A percentile compares a stretch with the other conserved stretches of the same genome.
These are phyloP conservation scores for Picea abies DNA, from an alignment of 83 land plant genomes.

Conservation along the genomic window DNA sequence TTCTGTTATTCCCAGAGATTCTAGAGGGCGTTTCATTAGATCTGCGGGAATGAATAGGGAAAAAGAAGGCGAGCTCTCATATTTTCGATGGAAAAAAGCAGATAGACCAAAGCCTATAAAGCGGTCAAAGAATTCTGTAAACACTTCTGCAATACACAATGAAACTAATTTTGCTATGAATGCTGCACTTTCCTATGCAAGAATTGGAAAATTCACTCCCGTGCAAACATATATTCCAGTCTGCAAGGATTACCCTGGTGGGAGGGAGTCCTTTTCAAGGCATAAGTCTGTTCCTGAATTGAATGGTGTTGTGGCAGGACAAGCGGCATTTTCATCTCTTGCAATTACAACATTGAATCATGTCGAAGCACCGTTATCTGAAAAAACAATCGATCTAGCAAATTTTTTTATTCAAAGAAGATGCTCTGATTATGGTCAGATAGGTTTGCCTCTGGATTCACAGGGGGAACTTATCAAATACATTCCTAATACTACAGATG, in stretches of 20 bases:
- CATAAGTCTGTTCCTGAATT: too few species aligned
- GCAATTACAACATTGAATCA: too few species aligned
- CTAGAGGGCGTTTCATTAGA: not conserved
- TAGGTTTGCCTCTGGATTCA: not conserved
- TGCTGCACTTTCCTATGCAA: too few species aligned
- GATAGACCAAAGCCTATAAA: not conserved
- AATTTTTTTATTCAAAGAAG: not conserved
- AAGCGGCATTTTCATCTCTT: too few species aligned
- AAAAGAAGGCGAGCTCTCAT: not conserved
- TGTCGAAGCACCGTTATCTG: not conserved
- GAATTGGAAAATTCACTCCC: too few species aligned
- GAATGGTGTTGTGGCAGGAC: too few species aligned
- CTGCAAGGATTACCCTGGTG: too few species aligned
- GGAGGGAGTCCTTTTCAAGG: too few species aligned
- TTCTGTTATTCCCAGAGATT: not conserved
- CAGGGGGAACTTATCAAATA: not conserved
- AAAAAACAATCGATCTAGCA: not conserved
- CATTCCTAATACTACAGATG: not conserved
- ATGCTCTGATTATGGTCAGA: conserved; percentile 3
- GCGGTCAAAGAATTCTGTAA: not conserved
- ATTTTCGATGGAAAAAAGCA: not conserved
- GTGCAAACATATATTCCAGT: too few species aligned
- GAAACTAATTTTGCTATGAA: not conserved
- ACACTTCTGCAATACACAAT: not conserved
- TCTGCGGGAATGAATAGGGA: not conserved